Conservation (phyloP, 371 early-diverging fungal genomes). For the Mucor plumbeus region DNA sequence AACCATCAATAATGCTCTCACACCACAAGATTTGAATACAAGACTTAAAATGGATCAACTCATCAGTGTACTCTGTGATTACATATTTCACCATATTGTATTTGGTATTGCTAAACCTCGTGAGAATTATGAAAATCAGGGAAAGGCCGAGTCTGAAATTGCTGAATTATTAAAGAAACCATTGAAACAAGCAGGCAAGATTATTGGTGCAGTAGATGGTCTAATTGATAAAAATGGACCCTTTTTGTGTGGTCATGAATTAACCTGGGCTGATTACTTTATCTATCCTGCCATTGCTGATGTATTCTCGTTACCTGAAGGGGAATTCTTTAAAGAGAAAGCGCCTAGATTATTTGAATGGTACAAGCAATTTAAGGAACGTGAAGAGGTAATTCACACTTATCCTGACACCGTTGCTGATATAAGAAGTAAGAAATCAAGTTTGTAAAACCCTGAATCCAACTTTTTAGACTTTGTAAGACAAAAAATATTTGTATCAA, state of each 20-base stretch:
- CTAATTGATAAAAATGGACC: conserved; percentile 11
- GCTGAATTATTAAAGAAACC: conserved; percentile 8
- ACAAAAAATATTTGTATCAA: neutral
- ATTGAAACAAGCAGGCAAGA: conserved; percentile 16
- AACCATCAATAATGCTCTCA: conserved; percentile 11
- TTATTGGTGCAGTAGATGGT: conserved; percentile 17
- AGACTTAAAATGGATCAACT: conserved; percentile 30
- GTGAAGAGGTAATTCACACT: conserved; percentile 31
- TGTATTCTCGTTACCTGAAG: conserved; percentile 35
- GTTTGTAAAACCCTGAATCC: conserved; percentile 4
- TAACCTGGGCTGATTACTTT: conserved; percentile 51
- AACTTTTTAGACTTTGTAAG: neutral
- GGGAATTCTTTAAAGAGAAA: conserved; percentile 15
- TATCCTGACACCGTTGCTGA: conserved; percentile 40
- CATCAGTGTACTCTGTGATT: conserved; percentile 38
- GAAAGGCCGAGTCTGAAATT: conserved; percentile 30
- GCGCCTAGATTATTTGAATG: conserved; percentile 34
- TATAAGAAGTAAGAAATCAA: conserved; percentile 12
- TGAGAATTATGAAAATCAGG: conserved; percentile 23
- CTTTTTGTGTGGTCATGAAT: conserved; percentile 31
- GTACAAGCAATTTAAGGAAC: conserved; percentile 29
- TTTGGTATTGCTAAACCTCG: conserved; percentile 36
- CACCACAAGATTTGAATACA: conserved; percentile 28
- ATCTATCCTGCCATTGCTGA: conserved; percentile 44
- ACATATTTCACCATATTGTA: conserved; percentile 37